These are phyloP conservation scores for Avena atlantica DNA, from an alignment of 176 grass and related monocot genomes.

Conservation along the genomic window DNA sequence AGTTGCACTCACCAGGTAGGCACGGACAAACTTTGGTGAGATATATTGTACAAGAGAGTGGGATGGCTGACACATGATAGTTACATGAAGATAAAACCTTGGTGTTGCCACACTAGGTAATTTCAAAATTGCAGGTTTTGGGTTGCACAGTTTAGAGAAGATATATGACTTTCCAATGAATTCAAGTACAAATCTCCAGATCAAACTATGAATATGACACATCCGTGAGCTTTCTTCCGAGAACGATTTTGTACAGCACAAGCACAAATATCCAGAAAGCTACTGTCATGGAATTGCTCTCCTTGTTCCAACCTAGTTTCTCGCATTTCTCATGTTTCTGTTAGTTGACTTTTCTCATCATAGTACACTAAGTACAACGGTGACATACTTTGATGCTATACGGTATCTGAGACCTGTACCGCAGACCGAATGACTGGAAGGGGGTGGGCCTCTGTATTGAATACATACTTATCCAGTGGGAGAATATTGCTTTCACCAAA, in stretches of 20 bases:
- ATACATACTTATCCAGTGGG: slow-evolving; percentile 87
- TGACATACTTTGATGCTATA: slow-evolving; percentile 49
- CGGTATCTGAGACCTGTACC: slow-evolving; percentile 42
- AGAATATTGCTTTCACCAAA: slow-evolving; percentile 85
- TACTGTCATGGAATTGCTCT: slow-evolving; percentile 19
- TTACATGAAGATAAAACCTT: slow-evolving; percentile 35
- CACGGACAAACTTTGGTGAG: slow-evolving; percentile 8
- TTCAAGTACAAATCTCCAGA: slow-evolving; percentile 39
- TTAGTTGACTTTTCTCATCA: slow-evolving; percentile 40
- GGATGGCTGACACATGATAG: slow-evolving; percentile 25
- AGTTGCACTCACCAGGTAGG: slow-evolving; percentile 33
- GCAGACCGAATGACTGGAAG: slow-evolving; percentile 67
- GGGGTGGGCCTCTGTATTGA: slow-evolving; percentile 96
- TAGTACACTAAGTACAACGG: slow-evolving; percentile 36
- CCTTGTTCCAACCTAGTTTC: slow-evolving; percentile 34
- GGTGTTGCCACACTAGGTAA: slow-evolving; percentile 24
- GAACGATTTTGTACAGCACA: slow-evolving; percentile 28
- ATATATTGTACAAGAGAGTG: background rate
- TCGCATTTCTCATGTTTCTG: slow-evolving; percentile 19
- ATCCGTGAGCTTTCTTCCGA: slow-evolving; percentile 24
- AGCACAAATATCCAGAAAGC: slow-evolving; percentile 27
- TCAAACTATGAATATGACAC: slow-evolving; percentile 13
- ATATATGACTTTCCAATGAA: slow-evolving; percentile 33
- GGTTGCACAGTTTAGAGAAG: slow-evolving; percentile 39
- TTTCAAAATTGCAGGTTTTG: slow-evolving; percentile 49